Evolutionary conservation across 352 stramenopile species (phyloP).

Genomic region (Globisporangium viniferum): DNA sequence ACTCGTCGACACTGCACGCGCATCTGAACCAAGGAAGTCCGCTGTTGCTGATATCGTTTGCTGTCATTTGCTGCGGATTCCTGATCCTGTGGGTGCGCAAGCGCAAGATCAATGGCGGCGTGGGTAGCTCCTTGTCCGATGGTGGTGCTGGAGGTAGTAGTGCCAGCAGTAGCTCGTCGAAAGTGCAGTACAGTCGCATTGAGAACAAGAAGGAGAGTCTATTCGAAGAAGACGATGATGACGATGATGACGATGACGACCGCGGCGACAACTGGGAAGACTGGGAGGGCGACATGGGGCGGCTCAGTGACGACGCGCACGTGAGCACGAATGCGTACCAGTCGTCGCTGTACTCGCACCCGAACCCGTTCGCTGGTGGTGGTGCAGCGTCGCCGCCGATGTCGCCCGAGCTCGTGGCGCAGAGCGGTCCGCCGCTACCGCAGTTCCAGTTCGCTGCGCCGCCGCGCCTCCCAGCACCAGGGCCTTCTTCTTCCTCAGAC

Average conservation of each 20-base stretch:
- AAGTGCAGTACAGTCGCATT: slow-evolving; percentile 69
- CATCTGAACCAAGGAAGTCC: slow-evolving; percentile 45
- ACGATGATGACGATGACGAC: slow-evolving; percentile 44
- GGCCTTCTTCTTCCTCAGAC: not conserved
- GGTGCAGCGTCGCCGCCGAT: slow-evolving; percentile 12
- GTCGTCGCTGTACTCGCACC: slow-evolving; percentile 33
- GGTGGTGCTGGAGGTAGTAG: not conserved
- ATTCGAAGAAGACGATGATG: slow-evolving; percentile 42
- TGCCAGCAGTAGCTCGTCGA: slow-evolving; percentile 22
- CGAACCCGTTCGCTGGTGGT: slow-evolving; percentile 40
- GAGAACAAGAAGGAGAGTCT: slow-evolving; percentile 47
- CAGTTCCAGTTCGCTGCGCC: slow-evolving; percentile 28
- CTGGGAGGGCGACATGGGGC: slow-evolving; percentile 43
- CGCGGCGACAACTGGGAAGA: slow-evolving; percentile 64
- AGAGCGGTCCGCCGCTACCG: slow-evolving; percentile 4
- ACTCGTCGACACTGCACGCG: slow-evolving; percentile 16
- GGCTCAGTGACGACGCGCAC: slow-evolving; percentile 8
- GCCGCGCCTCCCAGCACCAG: slow-evolving; percentile 19
- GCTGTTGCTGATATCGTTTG: slow-evolving; percentile 37
- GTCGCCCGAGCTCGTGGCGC: slow-evolving; percentile 12
- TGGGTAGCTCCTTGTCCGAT: slow-evolving; percentile 10
- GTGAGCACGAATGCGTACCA: slow-evolving; percentile 23
- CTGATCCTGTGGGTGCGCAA: slow-evolving; percentile 53
- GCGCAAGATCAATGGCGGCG: slow-evolving; percentile 25
- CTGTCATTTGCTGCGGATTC: slow-evolving; percentile 53